Evolutionary conservation across 768 basidiomycete species (phyloP), one percentile per base, ranked within the genome.

Genomic region (Daedalea quercina): DNA sequence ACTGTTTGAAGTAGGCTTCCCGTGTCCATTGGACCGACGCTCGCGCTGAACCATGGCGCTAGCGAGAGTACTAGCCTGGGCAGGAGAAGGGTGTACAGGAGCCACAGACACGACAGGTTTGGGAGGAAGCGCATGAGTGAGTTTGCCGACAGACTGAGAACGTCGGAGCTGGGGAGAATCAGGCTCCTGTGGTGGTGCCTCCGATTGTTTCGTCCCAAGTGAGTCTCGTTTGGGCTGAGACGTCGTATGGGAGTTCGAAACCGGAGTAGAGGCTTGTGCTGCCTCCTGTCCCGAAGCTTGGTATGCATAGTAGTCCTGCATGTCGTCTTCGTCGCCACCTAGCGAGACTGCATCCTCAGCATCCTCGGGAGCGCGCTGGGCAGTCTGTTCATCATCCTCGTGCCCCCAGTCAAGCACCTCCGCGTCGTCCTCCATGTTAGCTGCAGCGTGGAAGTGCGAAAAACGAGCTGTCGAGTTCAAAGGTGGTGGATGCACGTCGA

Each of bases 361-460:
- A 57, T 76, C 76, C 55, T 77, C 74, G 11, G 54, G 46, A 34
- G 64, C 64, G 24, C 7, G 20, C 13, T 51, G 37, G 9, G 50
- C 40, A 53, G 37, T 53, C 60, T 59, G 53, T 47, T 71, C 72
- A 45, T 78, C 76, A 42, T 77, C 77, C 17, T 76, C 76, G 52
- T 77, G 71, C 3, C 76, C 76, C 87, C 87, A 90, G 70, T 90
- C 87, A 37, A 89, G 73, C 24, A 78, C 68, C 62, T 89, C 87
- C 25, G 68, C 72, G 49, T 88, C 86, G 63, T 85, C 83, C 57
- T 78, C 80, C 82, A 86, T 84, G 55, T 53, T 50, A 47, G 51
- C 52, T 57, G 33, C 40, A 37, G 20, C 23, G 50, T 48, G 23
- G 51, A 24, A 35, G 54, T 44, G 11, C 55, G 45, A 34, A 22